phyloP scores from a whole-genome alignment of 202 grass and related monocot genomes.

The Setaria viridis region DNA sequence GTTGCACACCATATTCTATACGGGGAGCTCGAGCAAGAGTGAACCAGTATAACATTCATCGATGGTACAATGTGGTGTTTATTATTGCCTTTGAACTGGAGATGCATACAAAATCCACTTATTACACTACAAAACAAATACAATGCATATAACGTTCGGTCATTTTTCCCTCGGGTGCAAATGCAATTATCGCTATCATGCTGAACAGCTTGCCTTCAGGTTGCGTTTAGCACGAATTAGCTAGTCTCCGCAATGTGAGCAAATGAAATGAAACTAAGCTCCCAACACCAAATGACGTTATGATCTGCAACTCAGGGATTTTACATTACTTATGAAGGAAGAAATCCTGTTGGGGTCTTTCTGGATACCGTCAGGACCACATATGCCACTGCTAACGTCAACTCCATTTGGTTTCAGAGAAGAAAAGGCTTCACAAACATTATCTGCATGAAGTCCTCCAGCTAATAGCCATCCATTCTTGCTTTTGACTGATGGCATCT shows the following conservation, averaged over 20 bases:
- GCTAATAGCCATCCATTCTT: constrained; percentile 90
- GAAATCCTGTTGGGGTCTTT: constrained; percentile 72
- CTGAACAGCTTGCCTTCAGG: background rate
- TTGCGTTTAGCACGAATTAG: background rate
- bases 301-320: constrained; percentile 38
- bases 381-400: constrained; percentile 93
- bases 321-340: constrained; percentile 68
- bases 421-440: constrained; percentile 72
- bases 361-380: constrained; percentile 67
- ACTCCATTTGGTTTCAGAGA: constrained; percentile 74
- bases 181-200: background rate
- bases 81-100: background rate
- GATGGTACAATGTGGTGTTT: background rate
- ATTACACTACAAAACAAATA: background rate
- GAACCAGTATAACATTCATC: background rate
- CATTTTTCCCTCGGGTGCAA: background rate
- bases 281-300: background rate
- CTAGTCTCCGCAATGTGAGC: background rate
- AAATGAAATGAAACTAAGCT: constrained; percentile 6
- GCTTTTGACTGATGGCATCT: constrained; percentile 62
- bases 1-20: background rate
- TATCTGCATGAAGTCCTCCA: constrained; percentile 81
- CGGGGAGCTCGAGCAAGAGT: background rate
- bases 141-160: background rate
- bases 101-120: background rate